Evolutionary conservation across 2,329 filamentous ascomycete genomes (phyloP), one percentile per base, ranked within the genome.

Genomic region (Pseudocercospora crystallina): DNA sequence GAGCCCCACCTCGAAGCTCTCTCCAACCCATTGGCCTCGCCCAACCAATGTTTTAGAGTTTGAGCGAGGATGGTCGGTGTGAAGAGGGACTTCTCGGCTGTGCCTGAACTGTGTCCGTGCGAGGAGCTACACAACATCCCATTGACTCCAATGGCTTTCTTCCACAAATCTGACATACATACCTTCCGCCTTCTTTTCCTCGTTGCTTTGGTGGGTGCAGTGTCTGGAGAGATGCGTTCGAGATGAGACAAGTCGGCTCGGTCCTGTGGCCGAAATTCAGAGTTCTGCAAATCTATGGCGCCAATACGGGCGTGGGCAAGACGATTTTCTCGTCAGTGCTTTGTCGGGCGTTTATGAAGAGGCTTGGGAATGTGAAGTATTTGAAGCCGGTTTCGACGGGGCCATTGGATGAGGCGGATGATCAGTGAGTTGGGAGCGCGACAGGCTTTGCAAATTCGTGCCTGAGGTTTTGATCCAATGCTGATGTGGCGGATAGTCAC

Each of bases 321-420:
- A 95, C 89, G 0, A 81, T 95, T 30, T 80, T 90, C 51, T 85
- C 86, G 2, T 90, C 87, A 0, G 70, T 90, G 10, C 74, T 95
- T 3, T 86, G 83, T 67, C 83, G 81, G 55, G 80, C 85, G 8
- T 78, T 84, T 3, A 73, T 71, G 33, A 74, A 71, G 20, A 70
- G 71, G 34, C 74, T 75, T 57, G 76, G 79, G 39, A 70, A 72
- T 14, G 78, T 84, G 1, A 76, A 79, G 9, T 95, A 88, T 67
- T 66, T 95, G 47, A 95, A 95, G 68, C 89, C 89, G 0, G 84
- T 95, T 2, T 92, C 88, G 2, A 94, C 89, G 0, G 90, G 89
- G 0, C 78, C 85, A 7, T 65, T 73, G 8, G 71, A 81, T 20
- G 87, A 91, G 48, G 84, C 85, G 12, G 89, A 94, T 71, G 81